Conservation (phyloP, 352 stramenopile species). For the Albugo candida region DNA sequence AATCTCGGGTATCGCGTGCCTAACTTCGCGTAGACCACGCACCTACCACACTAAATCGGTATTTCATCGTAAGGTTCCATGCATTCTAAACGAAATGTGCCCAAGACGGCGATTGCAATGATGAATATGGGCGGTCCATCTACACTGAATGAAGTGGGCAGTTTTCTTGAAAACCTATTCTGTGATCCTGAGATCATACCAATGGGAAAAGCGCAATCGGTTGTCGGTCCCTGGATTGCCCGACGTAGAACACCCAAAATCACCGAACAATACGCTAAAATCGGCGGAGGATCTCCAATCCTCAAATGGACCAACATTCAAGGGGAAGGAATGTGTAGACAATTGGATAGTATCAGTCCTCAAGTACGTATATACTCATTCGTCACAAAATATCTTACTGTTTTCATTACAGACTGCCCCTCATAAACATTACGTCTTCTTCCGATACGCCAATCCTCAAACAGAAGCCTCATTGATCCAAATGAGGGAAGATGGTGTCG, state of each 20-base stretch:
- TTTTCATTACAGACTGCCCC: constrained; percentile 28
- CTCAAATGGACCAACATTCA: constrained; percentile 92
- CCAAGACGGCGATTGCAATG: constrained; percentile 63
- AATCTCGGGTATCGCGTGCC: too few relatives aligned
- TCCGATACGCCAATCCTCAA: constrained; percentile 96
- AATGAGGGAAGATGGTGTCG: constrained; percentile 88
- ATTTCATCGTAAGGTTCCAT: too few relatives aligned
- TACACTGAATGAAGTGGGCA: constrained; percentile 86
- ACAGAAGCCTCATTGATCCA: constrained; percentile 91
- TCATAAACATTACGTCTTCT: constrained; percentile 94
- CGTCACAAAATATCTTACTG: neutral
- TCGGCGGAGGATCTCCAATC: constrained; percentile 96
- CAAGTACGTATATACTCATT: constrained; percentile 19
- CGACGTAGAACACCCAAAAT: constrained; percentile 88
- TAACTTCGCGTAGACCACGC: too few relatives aligned
- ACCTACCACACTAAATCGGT: too few relatives aligned
- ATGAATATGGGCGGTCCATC: constrained; percentile 97
- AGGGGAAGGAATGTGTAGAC: constrained; percentile 78
- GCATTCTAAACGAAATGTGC: too few relatives aligned
- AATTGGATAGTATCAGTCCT: constrained; percentile 76
- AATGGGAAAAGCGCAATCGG: constrained; percentile 78
- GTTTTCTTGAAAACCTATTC: constrained; percentile 98
- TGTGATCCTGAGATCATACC: constrained; percentile 97
- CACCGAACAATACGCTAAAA: constrained; percentile 88
- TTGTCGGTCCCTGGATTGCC: constrained; percentile 58